These are phyloP conservation scores for Eudorina sp. DNA, from an alignment of 139 green algal genomes.

Conservation along the genomic window DNA sequence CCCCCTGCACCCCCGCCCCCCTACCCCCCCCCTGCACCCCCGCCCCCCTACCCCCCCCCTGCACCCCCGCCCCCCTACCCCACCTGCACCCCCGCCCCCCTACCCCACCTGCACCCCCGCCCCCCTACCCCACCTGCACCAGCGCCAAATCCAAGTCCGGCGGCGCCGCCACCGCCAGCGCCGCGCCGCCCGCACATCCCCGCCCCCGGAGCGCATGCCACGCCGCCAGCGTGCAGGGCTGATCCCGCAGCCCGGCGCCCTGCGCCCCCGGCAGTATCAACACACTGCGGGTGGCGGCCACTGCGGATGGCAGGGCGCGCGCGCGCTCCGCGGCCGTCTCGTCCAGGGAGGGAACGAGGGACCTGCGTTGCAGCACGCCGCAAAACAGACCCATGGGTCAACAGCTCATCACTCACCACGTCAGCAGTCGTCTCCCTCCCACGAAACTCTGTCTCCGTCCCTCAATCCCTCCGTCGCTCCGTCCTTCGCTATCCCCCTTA, in stretches of 20 bases:
- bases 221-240: conserved; percentile 20
- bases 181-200: background rate
- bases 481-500: no score
- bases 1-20: background rate
- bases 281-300: background rate
- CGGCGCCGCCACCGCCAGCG: conserved; percentile 15
- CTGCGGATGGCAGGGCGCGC: conserved; percentile 17
- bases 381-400: no score
- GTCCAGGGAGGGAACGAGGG: conserved; percentile 5
- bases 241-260: conserved; percentile 24
- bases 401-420: no score
- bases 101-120: background rate
- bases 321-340: background rate
- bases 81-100: background rate
- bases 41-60: background rate
- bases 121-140: background rate
- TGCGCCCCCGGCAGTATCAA: conserved; percentile 23
- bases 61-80: background rate
- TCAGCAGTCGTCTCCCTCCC: no score
- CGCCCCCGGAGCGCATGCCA: conserved; percentile 24
- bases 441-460: no score
- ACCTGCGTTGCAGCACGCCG: no score
- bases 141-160: conserved; percentile 13
- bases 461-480: no score
- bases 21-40: background rate